Evolutionary conservation across 1,284 basidiomycete species (phyloP), one percentile per base, ranked within the genome.

Genomic region (Rhizopogon hawkerae): DNA sequence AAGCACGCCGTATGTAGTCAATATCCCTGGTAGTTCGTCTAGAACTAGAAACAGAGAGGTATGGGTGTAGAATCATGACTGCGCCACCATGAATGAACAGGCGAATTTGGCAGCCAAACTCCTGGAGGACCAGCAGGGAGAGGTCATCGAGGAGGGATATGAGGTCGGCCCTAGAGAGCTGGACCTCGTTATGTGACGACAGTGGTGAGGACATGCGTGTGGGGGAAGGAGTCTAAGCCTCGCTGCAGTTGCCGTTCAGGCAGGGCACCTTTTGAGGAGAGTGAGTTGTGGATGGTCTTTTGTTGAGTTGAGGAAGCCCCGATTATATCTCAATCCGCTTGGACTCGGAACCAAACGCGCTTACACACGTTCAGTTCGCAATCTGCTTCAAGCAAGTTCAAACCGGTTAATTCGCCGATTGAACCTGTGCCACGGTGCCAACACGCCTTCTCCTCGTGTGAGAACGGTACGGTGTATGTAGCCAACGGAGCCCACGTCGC

Each of bases 1-100:
- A 82, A 0, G 76, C 73, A 8, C 82, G 72, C 31, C 74, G 69
- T 48, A 82, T 75, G 62, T 79, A 80, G 65, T 85, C 81, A 26
- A 85, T 69, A 58, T 85, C 83, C 29, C 80, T 70, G 0, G 83
- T 85, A 5, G 69, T 73, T 7, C 68, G 69, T 31, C 83, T 70
- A 35, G 59, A 66, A 35, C 62, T 69, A 47, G 69, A 77, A 45
- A 49, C 48, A 45, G 66, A 64, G 7, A 79, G 66, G 0, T 62
- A 58, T 0, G 68, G 68, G 45, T 85, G 81, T 2, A 85, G 71
- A 29, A 85, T 72, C 79, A 84, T 83, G 49, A 80, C 79, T 0
- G 78, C 81, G 1, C 83, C 83, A 31, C 83, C 83, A 54, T 85
- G 83, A 0, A 83, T 69, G 45, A 83, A 76, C 18, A 85, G 70